Base-by-base conservation (phyloP, 2,329 filamentous ascomycete genomes). In the Fusarium gaditjirri region DNA sequence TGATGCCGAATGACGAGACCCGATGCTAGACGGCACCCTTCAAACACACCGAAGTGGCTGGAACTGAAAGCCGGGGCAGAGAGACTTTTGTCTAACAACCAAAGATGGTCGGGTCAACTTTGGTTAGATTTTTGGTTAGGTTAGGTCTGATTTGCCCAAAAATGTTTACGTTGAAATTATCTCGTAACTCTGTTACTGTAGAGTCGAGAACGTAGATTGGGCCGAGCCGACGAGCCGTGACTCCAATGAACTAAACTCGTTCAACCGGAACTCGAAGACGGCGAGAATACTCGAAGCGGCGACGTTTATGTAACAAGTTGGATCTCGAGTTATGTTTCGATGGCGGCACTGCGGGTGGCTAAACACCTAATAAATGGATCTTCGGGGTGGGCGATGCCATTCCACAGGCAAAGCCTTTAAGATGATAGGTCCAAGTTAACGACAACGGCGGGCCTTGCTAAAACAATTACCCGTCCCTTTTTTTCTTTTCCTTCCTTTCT, bases 361-460 rank as follows among this genome's bases (percentile, higher is more conserved):
- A 72, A 65, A 39, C 63, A 59, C 33, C 63, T 44, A 60, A 59
- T 55, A 41, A 29, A 63, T 71, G 59, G 59, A 35, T 47, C 44
- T 56, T 72, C 57, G 70, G 64, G 31, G 64, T 68, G 59, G 62
- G 72, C 74, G 72, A 76, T 67, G 52, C 65, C 70, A 76, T 75
- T 75, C 74, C 72, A 72, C 43, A 54, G 44, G 19, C 52, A 52
- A 62, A 56, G 39, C 27, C 55, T 68, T 39, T 56, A 54, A 62
- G 65, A 64, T 68, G 61, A 61, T 66, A 61, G 68, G 58, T 47
- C 55, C 43, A 56, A 52, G 49, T 43, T 38, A 49, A 67, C 41
- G 50, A 61, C 56, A 61, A 66, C 36, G 57, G 59, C 55, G 61
- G 61, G 47, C 52, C 61, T 70, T 68, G 58, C 57, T 65, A 65